Evolutionary conservation across 768 basidiomycete genomes (phyloP), one percentile per base, ranked within the genome.

Genomic region (Suillus placidus): DNA sequence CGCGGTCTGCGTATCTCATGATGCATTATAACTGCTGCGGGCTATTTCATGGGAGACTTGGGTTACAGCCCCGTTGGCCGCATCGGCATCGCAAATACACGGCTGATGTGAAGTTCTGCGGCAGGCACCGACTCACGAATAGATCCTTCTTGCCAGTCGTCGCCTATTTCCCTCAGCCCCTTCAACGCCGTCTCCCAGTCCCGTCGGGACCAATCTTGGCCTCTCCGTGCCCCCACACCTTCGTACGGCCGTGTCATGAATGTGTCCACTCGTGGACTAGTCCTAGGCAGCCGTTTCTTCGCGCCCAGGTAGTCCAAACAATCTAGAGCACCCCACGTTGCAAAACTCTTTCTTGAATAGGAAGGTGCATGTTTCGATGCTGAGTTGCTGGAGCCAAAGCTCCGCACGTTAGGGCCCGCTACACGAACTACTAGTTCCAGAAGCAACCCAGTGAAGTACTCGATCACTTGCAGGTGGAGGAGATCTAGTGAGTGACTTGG

Each of bases 191-290:
- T 79, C 68, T 83, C 79, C 92, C 92, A 94, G 70, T 88, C 90
- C 61, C 81, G 78, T 55, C 84, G 79, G 14, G 88, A 81, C 91
- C 91, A 94, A 68, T 93, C 90, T 71, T 87, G 84, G 2, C 92
- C 92, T n/a, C 84, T 77, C 55, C 90, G 83, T 18, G 85, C 84
- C 0, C 89, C 90, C 35, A 66, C 75, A 26, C 77, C 78, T 42
- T 77, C 72, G 67, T 84, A 81, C 49, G 87, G 82, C 56, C 77
- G 77, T 62, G 75, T 81, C 61, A 88, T 75, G 73, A 90, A 91
- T 40, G 79, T 77, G 34, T 82, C 82, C 51, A 87, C 74, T 30
- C 81, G 77, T 7, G 88, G 87, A 42, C 79, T 81, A 34, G 77
- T 77, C 35, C 47, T 62, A 40, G 69, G 67, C 34, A 76, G 67